Percentiles rank a stretch among this genome's conserved stretches.
These are phyloP conservation scores for Lodderomyces jiufengensis DNA, from an alignment of 1,139 yeast genomes.

Conservation along the genomic window DNA sequence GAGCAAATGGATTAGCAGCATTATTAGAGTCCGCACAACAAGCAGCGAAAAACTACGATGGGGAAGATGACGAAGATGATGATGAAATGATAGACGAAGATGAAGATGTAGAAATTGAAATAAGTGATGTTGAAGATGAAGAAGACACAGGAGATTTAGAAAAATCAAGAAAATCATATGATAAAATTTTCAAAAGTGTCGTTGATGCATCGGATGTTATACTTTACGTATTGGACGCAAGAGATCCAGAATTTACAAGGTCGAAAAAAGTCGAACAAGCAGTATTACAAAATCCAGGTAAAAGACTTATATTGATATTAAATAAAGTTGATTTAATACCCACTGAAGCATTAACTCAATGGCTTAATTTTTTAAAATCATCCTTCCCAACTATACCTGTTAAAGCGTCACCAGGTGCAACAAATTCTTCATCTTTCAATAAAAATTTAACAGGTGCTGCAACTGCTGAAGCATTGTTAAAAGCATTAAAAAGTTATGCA, in stretches of 20 bases:
- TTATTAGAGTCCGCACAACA: constrained; percentile 83
- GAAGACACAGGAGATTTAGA: constrained; percentile 45
- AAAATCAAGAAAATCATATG: constrained; percentile 88
- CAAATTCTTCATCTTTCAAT: constrained; percentile 67
- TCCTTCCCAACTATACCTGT: constrained; percentile 92
- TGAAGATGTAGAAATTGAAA: constrained; percentile 49
- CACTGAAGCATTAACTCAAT: constrained; percentile 71
- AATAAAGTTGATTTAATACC: constrained; percentile 95
- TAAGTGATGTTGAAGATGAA: constrained; percentile 40
- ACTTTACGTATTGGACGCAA: constrained; percentile 89
- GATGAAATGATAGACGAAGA: constrained; percentile 42
- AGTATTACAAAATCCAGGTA: constrained; percentile 70
- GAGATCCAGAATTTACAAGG: constrained; percentile 96
- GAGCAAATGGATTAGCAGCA: constrained; percentile 71
- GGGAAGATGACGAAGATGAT: constrained; percentile 42
- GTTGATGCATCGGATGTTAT: constrained; percentile 90
- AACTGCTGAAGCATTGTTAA: constrained; percentile 72
- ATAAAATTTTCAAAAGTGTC: constrained; percentile 76
- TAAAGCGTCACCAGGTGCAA: constrained; percentile 53
- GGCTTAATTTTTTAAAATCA: constrained; percentile 78
- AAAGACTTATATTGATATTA: constrained; percentile 78
- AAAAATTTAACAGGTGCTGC: constrained; percentile 69
- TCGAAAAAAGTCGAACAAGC: constrained; percentile 90
- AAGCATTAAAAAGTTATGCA: constrained; percentile 83
- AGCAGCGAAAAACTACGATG: constrained; percentile 72